These are phyloP conservation scores for Datisca glomerata DNA, from an alignment of 306 rosid species.

Conservation along the genomic window DNA sequence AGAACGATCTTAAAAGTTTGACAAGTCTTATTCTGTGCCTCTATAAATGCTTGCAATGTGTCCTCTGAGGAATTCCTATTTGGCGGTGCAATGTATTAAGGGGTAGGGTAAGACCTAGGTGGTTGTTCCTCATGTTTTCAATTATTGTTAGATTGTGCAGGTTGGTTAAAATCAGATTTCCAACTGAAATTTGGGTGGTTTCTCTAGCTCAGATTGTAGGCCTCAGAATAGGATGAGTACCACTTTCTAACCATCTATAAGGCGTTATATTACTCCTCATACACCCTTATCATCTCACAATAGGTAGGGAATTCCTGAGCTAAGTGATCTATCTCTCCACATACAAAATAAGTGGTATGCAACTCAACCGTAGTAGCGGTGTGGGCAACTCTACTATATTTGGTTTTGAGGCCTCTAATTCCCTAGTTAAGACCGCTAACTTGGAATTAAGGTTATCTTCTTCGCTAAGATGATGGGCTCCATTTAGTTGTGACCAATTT, in stretches of 20 bases:
- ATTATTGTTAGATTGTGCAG: too few relatives aligned
- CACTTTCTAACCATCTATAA: not conserved
- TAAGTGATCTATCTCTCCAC: not conserved
- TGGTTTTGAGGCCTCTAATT: too few relatives aligned
- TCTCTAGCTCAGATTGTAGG: too few relatives aligned
- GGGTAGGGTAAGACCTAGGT: too few relatives aligned
- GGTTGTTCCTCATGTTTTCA: too few relatives aligned
- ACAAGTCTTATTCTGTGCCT: not conserved
- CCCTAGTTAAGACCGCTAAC: not conserved
- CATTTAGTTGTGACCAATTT: not conserved
- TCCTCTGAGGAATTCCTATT: not conserved
- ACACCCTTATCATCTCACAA: not conserved
- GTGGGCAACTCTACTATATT: not conserved
- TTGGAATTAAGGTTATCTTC: not conserved
- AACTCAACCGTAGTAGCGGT: not conserved
- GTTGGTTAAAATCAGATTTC: too few relatives aligned
- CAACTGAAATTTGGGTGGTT: too few relatives aligned
- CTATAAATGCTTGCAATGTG: not conserved
- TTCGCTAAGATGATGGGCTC: not conserved
- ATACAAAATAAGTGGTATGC: not conserved
- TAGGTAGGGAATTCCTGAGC: not conserved
- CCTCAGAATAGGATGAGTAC: not conserved
- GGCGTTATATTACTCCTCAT: not conserved
- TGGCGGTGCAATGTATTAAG: too few relatives aligned
- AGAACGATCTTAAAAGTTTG: not conserved